A percentile compares a stretch with the other conserved stretches of the same genome.
These are phyloP conservation scores for Saccharomycopsis babjevae DNA, from an alignment of 805 yeast species.

Conservation along the genomic window DNA sequence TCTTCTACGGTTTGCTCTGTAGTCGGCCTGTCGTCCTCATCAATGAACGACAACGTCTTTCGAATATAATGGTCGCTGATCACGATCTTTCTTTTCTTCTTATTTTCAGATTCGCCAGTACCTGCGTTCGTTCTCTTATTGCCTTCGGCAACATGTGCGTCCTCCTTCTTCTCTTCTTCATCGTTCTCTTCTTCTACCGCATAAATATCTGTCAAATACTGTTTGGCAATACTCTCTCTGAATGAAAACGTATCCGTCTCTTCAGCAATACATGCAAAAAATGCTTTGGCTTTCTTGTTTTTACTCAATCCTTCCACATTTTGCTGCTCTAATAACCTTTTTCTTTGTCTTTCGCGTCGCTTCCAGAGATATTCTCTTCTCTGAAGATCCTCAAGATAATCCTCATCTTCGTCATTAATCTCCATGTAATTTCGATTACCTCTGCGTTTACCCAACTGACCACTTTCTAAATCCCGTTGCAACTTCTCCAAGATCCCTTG, in stretches of 20 bases:
- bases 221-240: slow-evolving; percentile 26
- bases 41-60: slow-evolving; percentile 43
- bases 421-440: slow-evolving; percentile 49
- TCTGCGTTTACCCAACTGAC: slow-evolving; percentile 51
- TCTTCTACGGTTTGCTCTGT: background rate
- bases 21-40: slow-evolving; percentile 17
- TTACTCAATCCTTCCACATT: slow-evolving; percentile 35
- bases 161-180: slow-evolving; percentile 15
- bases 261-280: slow-evolving; percentile 53
- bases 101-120: slow-evolving; percentile 21
- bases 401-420: slow-evolving; percentile 71
- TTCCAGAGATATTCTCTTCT: slow-evolving; percentile 27
- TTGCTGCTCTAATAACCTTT: slow-evolving; percentile 38
- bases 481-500: slow-evolving; percentile 54
- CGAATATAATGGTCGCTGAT: slow-evolving; percentile 48
- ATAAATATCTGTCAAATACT: slow-evolving; percentile 2
- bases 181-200: slow-evolving; percentile 22
- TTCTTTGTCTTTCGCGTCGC: slow-evolving; percentile 34
- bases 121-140: slow-evolving; percentile 23
- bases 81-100: slow-evolving; percentile 29
- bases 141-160: slow-evolving; percentile 21
- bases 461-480: slow-evolving; percentile 61
- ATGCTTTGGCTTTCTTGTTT: slow-evolving; percentile 52
- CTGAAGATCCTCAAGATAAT: slow-evolving; percentile 28
- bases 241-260: slow-evolving; percentile 25